Evolutionary conservation across 768 basidiomycete genomes (phyloP).

Genomic region (Pleurotus giganteus): DNA sequence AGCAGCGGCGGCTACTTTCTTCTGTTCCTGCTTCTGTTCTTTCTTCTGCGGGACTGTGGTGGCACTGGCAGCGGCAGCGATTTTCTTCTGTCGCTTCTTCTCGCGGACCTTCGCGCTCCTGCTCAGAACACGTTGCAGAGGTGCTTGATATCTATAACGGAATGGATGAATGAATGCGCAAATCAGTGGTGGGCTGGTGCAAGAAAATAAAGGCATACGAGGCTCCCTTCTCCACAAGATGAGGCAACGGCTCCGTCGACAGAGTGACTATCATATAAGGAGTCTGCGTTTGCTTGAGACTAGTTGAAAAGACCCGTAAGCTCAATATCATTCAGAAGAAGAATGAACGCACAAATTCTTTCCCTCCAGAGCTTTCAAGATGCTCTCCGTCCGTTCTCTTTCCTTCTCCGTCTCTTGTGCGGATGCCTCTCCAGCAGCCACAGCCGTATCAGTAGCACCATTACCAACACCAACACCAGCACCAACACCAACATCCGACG

Average conservation of each 20-base stretch:
- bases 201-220: slow-evolving; percentile 41
- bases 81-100: slow-evolving; percentile 41
- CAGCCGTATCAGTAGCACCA: too few relatives aligned
- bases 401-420: slow-evolving; percentile 24
- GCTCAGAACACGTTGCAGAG: slow-evolving; percentile 48
- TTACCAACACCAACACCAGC: too few relatives aligned
- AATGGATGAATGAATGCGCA: neutral
- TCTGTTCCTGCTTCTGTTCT: too few relatives aligned
- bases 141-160: slow-evolving; percentile 52
- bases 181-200: neutral
- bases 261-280: slow-evolving; percentile 75
- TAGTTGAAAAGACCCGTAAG: slow-evolving; percentile 28
- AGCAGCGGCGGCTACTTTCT: too few relatives aligned
- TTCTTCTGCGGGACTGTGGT: too few relatives aligned
- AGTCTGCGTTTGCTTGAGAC: slow-evolving; percentile 52
- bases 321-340: slow-evolving; percentile 3
- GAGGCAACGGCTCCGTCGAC: slow-evolving; percentile 41
- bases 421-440: slow-evolving; percentile 11
- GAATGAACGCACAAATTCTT: slow-evolving; percentile 52
- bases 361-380: slow-evolving; percentile 49
- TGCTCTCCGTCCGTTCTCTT: slow-evolving; percentile 33
- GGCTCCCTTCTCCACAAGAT: slow-evolving; percentile 37
- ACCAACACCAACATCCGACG: slow-evolving; percentile 1
- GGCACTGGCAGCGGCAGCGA: too few relatives aligned
- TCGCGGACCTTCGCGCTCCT: slow-evolving; percentile 56